phyloP scores from a whole-genome alignment of 805 yeast species.

The Metschnikowia picachoensis region DNA sequence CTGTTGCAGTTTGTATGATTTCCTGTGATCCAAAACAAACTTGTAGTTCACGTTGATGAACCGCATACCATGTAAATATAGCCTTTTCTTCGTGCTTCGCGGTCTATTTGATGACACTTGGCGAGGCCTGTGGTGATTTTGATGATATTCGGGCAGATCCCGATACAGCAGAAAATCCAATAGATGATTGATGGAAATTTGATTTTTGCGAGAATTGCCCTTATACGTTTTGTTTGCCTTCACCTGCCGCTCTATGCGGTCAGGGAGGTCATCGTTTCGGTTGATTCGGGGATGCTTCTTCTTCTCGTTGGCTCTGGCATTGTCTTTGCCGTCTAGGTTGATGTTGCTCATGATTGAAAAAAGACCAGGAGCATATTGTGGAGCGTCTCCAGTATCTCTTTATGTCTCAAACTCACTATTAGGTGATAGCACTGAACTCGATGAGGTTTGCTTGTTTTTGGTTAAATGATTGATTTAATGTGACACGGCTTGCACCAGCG shows the following conservation, averaged over 20 bases:
- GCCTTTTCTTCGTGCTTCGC: slow-evolving; percentile 17
- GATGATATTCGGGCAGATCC: slow-evolving; percentile 36
- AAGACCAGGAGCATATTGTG: slow-evolving; percentile 7
- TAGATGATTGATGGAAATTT: slow-evolving; percentile 58
- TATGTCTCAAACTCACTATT: background rate
- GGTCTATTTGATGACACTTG: slow-evolving; percentile 9
- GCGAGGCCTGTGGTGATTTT: slow-evolving; percentile 16
- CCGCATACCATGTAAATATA: slow-evolving; percentile 58
- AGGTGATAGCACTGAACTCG: too few species aligned
- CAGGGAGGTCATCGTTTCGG: slow-evolving; percentile 7
- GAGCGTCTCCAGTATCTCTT: slow-evolving; percentile 1
- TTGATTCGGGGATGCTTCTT: slow-evolving; percentile 1
- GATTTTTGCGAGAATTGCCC: slow-evolving; percentile 9
- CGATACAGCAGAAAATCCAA: slow-evolving; percentile 49
- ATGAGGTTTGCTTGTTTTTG: too few species aligned
- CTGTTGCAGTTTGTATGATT: slow-evolving; percentile 53
- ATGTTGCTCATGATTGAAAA: slow-evolving; percentile 8
- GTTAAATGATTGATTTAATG: too few species aligned
- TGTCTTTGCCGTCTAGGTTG: slow-evolving; percentile 5
- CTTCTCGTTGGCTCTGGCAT: slow-evolving; percentile 1
- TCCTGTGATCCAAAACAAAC: slow-evolving; percentile 68
- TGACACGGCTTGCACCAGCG: too few species aligned
- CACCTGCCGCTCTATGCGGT: slow-evolving; percentile 8
- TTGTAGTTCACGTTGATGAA: slow-evolving; percentile 82
- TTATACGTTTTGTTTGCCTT: slow-evolving; percentile 3